Base-by-base conservation (phyloP, 2,329 filamentous ascomycete genomes). In the Cladosporium sp. region DNA sequence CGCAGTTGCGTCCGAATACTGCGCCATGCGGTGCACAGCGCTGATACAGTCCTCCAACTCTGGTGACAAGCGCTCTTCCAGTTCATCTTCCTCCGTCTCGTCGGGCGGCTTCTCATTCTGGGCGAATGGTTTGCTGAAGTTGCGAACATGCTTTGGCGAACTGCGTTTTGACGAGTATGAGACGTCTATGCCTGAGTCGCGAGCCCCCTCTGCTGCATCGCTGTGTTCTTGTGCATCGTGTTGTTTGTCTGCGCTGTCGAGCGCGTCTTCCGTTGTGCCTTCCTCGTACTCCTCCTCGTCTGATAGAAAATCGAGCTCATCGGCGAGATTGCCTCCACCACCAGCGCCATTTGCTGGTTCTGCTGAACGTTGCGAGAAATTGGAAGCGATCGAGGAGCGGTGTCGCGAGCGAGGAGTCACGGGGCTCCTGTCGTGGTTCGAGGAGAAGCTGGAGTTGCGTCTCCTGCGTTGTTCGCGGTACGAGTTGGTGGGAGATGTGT, bases 251-350 rank as follows among this genome's bases (percentile, higher is more conserved):
- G 48, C 50, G 25, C 50, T 57, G 32, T 65, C 57, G 19, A 55
- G 52, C 28, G 40, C 52, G 15, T 59, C 62, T 40, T 66, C 61
- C 10, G 63, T 65, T 56, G 56, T 59, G 34, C 65, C 66, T 47
- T 68, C 66, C 20, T 65, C 66, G 42, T 66, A 62, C 1, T 66
- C 66, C 32, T 66, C 67, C 7, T 70, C 68, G 45, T 70, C 66
- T 47, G 67, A 66, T 32, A 66, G 49, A 25, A 65, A 59, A 1
- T 87, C 90, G 48, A 94, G 77, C 72, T 94, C 90, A 72, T 93
- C 90, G 1, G 90, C 90, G 49, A 94, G 73, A 65, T 91, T 92
- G 8, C 87, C 86, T 47, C 74, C 75, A 51, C 69, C 71, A 15
- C 66, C 70, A 9, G 64, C 13, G 74, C 73, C 39, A 67, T 71